A percentile compares a stretch with the other conserved stretches of the same genome.
phyloP scores from a whole-genome alignment of 257 asterid genomes.

The Solanum ahanhuiri region DNA sequence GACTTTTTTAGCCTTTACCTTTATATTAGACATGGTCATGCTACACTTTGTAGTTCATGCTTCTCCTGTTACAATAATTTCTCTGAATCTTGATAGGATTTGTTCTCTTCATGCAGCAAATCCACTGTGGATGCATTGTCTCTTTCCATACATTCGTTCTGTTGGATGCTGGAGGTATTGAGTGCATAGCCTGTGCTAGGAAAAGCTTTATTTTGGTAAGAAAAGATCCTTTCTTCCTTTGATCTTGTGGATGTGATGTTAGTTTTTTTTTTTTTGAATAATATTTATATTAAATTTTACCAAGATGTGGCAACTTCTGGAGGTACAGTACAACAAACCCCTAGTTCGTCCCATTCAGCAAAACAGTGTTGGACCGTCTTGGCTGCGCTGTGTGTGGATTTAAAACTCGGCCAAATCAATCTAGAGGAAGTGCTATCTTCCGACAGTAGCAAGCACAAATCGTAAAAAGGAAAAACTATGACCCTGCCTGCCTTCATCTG shows the following conservation, averaged over 20 bases:
- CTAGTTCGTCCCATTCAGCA: not conserved
- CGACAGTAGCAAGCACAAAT: not conserved
- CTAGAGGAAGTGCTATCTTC: not conserved
- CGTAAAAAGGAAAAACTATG: not conserved
- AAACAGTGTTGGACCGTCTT: not conserved
- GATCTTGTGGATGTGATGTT: not conserved
- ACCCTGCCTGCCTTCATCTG: not conserved
- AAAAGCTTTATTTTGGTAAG: constrained; percentile 88
- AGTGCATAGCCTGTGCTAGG: constrained; percentile 86
- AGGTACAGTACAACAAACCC: not conserved
- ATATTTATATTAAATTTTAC: not conserved
- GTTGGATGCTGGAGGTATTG: constrained; percentile 99
- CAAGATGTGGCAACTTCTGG: not conserved
- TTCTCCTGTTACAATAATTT: not conserved
- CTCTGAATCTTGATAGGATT: constrained; percentile 4
- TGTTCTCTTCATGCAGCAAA: constrained; percentile 61
- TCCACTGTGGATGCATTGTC: constrained; percentile 97
- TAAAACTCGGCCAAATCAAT: not conserved
- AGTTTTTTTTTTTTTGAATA: not conserved
- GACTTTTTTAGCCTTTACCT: not conserved
- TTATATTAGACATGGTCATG: not conserved
- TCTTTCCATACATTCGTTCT: constrained; percentile 97
- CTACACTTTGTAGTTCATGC: not conserved
- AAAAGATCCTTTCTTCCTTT: not conserved
- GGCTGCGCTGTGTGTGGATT: not conserved